Evolutionary conservation across 2,329 filamentous ascomycete genomes (phyloP).

Genomic region (Aspergillus sergii): DNA sequence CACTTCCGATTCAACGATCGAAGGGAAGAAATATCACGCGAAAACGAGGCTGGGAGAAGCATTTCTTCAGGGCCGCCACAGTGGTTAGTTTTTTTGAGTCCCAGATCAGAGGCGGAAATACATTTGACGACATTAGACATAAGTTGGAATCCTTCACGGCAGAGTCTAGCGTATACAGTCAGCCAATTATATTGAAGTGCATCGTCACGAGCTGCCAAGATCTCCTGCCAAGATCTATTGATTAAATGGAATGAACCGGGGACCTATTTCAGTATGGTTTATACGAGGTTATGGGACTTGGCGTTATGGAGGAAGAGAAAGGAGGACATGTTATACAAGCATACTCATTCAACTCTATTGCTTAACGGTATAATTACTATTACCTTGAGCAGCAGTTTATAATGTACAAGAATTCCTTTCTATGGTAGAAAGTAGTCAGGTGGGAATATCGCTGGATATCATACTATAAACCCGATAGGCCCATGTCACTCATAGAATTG

Average conservation of each 20-base stretch:
- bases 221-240: not conserved
- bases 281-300: too few species aligned
- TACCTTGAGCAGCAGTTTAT: too few species aligned
- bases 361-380: too few species aligned
- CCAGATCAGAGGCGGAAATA: accelerated
- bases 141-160: not conserved
- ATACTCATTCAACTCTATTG: too few species aligned
- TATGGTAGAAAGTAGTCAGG: too few species aligned
- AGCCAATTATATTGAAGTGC: not conserved
- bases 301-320: too few species aligned
- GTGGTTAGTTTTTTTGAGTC: too few species aligned
- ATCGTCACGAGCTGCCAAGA: not conserved
- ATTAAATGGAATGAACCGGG: not conserved
- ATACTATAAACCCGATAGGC: not conserved
- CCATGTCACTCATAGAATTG: not conserved
- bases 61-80: not conserved
- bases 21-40: not conserved
- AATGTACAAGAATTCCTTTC: too few species aligned
- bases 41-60: not conserved
- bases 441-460: too few species aligned
- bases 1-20: not conserved
- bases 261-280: not conserved
- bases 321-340: too few species aligned
- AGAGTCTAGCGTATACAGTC: not conserved
- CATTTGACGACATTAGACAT: not conserved